phyloP scores from a whole-genome alignment of 2,329 filamentous ascomycete species.

The Alternaria brassicae region DNA sequence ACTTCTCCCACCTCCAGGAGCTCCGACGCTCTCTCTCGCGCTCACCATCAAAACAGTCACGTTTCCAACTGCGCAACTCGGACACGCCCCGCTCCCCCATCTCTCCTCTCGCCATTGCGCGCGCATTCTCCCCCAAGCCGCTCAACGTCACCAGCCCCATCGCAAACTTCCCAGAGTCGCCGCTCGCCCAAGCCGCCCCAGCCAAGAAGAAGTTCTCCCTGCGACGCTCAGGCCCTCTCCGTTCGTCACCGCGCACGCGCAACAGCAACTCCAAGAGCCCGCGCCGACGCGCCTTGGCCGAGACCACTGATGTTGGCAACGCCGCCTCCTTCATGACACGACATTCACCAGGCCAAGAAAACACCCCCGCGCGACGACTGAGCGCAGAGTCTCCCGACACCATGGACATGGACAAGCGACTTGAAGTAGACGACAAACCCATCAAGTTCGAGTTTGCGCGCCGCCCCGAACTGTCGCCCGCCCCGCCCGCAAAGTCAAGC shows the following conservation, averaged over 20 bases:
- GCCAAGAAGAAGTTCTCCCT: slow-evolving; percentile 64
- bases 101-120: slow-evolving; percentile 54
- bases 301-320: slow-evolving; percentile 75
- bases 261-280: slow-evolving; percentile 76
- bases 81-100: slow-evolving; percentile 51
- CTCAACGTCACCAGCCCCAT: slow-evolving; percentile 58
- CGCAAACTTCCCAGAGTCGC: slow-evolving; percentile 64
- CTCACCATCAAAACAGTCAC: slow-evolving; percentile 83
- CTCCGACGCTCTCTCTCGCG: slow-evolving; percentile 86
- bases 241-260: slow-evolving; percentile 68
- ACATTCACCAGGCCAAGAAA: slow-evolving; percentile 57
- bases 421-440: slow-evolving; percentile 53
- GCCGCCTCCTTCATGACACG: slow-evolving; percentile 62
- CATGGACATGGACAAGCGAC: slow-evolving; percentile 53
- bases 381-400: slow-evolving; percentile 34
- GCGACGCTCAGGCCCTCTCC: slow-evolving; percentile 58
- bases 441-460: slow-evolving; percentile 57
- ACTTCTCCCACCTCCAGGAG: slow-evolving; percentile 78
- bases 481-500: slow-evolving; percentile 70
- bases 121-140: slow-evolving; percentile 54
- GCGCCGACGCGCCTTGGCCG: slow-evolving; percentile 71
- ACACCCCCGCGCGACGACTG: slow-evolving; percentile 44
- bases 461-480: slow-evolving; percentile 40
- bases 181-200: slow-evolving; percentile 64
- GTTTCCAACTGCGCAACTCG: slow-evolving; percentile 69